Conservation (phyloP, 306 rosid species). For the Vicia villosa region DNA sequence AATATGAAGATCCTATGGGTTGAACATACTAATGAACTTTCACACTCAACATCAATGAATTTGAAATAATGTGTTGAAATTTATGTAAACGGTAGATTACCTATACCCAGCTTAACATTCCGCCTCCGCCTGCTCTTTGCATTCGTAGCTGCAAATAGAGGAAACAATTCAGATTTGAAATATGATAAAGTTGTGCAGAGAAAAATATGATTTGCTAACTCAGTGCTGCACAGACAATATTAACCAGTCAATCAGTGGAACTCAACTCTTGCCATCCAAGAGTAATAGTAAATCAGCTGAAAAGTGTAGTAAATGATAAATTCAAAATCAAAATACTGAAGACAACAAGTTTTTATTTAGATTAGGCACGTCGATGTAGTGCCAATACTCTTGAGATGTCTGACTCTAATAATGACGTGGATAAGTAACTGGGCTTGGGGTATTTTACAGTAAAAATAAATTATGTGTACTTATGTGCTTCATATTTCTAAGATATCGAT, state of each 20-base stretch:
- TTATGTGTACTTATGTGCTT: not conserved
- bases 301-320: not conserved
- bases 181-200: too few species aligned
- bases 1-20: conserved; percentile 1
- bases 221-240: not conserved
- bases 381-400: not conserved
- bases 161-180: conserved; percentile 15
- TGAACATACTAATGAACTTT: not conserved
- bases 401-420: not conserved
- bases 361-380: not conserved
- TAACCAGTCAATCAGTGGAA: conserved; percentile 8
- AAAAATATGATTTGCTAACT: not conserved
- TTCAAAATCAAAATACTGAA: not conserved
- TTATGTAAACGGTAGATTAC: too few species aligned
- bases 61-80: not conserved
- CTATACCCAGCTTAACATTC: not conserved
- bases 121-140: not conserved
- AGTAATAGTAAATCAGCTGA: not conserved
- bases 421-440: not conserved
- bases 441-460: not conserved
- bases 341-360: not conserved
- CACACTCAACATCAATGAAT: not conserved
- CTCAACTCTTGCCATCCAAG: not conserved
- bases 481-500: not conserved
- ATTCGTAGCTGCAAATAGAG: not conserved